A percentile compares a stretch with the other conserved stretches of the same genome.
These are phyloP conservation scores for Chenopodium album DNA, from an alignment of 148 eudicot genomes.

Conservation along the genomic window DNA sequence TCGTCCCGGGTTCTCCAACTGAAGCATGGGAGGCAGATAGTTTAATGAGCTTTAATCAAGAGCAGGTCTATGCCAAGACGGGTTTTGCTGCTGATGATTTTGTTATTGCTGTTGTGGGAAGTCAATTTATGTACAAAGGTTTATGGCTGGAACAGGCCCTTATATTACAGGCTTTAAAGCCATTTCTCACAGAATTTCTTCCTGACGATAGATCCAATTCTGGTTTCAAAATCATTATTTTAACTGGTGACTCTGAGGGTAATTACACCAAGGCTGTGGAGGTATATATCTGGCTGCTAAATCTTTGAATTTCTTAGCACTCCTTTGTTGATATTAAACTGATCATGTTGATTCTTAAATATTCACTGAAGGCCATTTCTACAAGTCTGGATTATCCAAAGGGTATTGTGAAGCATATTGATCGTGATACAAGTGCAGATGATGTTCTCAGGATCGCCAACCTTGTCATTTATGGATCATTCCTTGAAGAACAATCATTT, in stretches of 20 bases:
- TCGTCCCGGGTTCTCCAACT: conserved; percentile 80
- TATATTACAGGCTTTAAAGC: conserved; percentile 72
- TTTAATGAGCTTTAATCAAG: conserved; percentile 31
- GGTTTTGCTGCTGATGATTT: conserved; percentile 50
- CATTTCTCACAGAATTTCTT: conserved; percentile 52
- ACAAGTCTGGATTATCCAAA: conserved; percentile 58
- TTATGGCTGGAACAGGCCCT: conserved; percentile 95
- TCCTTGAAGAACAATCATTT: conserved; percentile 76
- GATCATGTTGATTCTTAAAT: conserved; percentile 15
- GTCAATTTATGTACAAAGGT: conserved; percentile 71
- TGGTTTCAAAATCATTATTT: conserved; percentile 57
- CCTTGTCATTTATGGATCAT: conserved; percentile 85
- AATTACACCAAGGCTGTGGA: conserved; percentile 77
- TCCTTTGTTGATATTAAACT: not conserved
- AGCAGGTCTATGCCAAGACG: conserved; percentile 34
- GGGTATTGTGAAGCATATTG: conserved; percentile 62
- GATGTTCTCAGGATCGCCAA: conserved; percentile 47
- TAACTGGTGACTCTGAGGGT: conserved; percentile 56
- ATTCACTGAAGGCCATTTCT: conserved; percentile 56
- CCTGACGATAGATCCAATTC: conserved; percentile 36
- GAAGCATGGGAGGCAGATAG: conserved; percentile 61
- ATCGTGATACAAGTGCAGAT: conserved; percentile 45
- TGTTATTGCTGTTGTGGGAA: conserved; percentile 67
- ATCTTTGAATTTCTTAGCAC: not conserved
- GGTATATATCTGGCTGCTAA: conserved; percentile 39